phyloP scores from a whole-genome alignment of 2,329 filamentous ascomycete species.

The Paecilomyces dactylethromorphus region DNA sequence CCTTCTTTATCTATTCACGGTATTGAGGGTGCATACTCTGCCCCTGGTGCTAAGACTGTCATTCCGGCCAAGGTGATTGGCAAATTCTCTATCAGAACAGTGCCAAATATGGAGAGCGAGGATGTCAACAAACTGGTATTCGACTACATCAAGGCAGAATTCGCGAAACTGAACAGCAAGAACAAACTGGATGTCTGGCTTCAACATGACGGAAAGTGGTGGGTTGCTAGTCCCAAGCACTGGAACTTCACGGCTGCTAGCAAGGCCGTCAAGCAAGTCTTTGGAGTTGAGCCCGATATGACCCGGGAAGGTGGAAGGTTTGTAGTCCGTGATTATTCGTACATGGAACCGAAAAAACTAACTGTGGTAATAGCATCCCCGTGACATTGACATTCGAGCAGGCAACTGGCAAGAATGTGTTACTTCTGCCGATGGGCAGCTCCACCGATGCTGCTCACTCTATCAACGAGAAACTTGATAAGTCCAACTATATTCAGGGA shows the following conservation, averaged over 20 bases:
- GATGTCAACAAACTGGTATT: constrained; percentile 80
- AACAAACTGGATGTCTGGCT: constrained; percentile 77
- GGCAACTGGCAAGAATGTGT: constrained; percentile 94
- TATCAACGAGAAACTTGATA: constrained; percentile 97
- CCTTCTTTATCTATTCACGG: constrained; percentile 93
- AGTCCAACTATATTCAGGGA: constrained; percentile 95
- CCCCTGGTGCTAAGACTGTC: constrained; percentile 92
- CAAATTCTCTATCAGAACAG: constrained; percentile 97
- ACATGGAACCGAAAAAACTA: constrained; percentile 9
- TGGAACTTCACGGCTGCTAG: constrained; percentile 96
- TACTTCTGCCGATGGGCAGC: constrained; percentile 93
- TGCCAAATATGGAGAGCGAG: constrained; percentile 93
- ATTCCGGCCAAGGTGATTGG: constrained; percentile 96
- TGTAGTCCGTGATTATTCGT: constrained; percentile 18
- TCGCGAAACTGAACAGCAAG: constrained; percentile 83
- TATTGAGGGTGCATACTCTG: constrained; percentile 88
- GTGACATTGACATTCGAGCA: constrained; percentile 97
- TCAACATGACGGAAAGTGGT: constrained; percentile 95
- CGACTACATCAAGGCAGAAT: constrained; percentile 75
- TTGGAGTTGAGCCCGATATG: constrained; percentile 87
- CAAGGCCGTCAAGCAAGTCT: constrained; percentile 95
- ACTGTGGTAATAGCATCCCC: constrained; percentile 65
- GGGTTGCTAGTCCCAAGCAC: constrained; percentile 94
- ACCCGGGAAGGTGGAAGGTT: constrained; percentile 90
- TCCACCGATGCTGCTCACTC: constrained; percentile 95